Evolutionary conservation across 805 yeast species (phyloP).

Genomic region (Zygotorulaspora danielsina): DNA sequence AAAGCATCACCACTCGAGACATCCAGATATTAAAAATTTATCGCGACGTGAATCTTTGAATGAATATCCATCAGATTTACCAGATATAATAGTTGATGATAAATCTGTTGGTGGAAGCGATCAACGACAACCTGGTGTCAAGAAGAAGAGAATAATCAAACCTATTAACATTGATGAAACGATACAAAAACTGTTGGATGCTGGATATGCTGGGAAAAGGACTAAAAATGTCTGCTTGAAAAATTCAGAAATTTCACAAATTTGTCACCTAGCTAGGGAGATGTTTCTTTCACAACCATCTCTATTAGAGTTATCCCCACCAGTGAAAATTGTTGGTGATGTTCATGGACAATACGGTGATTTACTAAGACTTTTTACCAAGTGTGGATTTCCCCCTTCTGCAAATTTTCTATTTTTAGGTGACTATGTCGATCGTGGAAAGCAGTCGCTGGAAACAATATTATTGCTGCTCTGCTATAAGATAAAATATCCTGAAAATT

Average conservation of each 20-base stretch:
- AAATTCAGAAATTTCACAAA: constrained; percentile 79
- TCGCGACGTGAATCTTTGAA: constrained; percentile 14
- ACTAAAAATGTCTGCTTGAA: constrained; percentile 86
- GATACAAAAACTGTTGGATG: constrained; percentile 87
- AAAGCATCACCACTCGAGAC: constrained; percentile 8
- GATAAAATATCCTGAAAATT: constrained; percentile 94
- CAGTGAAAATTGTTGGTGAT: constrained; percentile 84
- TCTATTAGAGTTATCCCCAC: constrained; percentile 73
- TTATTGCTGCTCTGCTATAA: constrained; percentile 83
- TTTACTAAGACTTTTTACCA: constrained; percentile 81
- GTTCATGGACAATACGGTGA: constrained; percentile 97
- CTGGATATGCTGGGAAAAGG: constrained; percentile 93
- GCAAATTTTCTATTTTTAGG: constrained; percentile 90
- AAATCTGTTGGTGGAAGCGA: constrained; percentile 24
- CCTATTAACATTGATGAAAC: constrained; percentile 72
- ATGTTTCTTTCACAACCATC: constrained; percentile 88
- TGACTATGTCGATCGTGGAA: constrained; percentile 97
- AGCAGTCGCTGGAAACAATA: constrained; percentile 91
- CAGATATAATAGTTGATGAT: constrained; percentile 17
- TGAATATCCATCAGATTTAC: constrained; percentile 27
- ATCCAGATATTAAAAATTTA: constrained; percentile 8
- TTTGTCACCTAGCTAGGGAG: constrained; percentile 85
- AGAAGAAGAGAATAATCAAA: constrained; percentile 26
- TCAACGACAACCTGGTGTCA: constrained; percentile 20
- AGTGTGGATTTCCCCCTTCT: constrained; percentile 95